These are phyloP conservation scores for Phyllosticta capitalensis DNA, from an alignment of 2,329 filamentous ascomycete species.

Conservation along the genomic window DNA sequence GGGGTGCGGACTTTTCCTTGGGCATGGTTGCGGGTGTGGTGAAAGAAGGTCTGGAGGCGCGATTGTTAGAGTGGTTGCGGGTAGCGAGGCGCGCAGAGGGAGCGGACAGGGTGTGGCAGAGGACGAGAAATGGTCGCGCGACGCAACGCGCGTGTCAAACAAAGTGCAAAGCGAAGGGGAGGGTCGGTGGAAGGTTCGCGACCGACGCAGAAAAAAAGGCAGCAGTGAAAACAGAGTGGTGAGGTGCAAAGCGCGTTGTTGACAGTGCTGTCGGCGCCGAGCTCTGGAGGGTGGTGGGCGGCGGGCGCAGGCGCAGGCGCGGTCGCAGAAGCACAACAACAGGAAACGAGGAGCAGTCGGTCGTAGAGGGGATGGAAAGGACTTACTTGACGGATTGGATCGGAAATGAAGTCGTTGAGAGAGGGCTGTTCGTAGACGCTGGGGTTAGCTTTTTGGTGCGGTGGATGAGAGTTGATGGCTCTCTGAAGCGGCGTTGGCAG, in stretches of 20 bases:
- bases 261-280: background rate
- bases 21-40: conserved; percentile 42
- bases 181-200: background rate
- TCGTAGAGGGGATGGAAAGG: background rate
- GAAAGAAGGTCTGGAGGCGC: background rate
- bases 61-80: background rate
- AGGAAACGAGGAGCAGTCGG: conserved; percentile 1
- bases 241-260: background rate
- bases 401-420: conserved; percentile 7
- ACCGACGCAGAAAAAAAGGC: background rate
- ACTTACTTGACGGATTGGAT: conserved; percentile 19
- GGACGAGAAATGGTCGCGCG: conserved; percentile 8
- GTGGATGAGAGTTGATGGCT: background rate
- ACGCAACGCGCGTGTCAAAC: background rate
- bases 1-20: conserved; percentile 55
- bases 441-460: background rate
- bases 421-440: background rate
- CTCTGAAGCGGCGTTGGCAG: conserved; percentile 5
- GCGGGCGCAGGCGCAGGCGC: conserved; percentile 9
- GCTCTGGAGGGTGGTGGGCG: background rate
- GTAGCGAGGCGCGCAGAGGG: background rate
- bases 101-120: background rate
- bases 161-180: background rate
- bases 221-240: background rate
- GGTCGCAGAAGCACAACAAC: conserved; percentile 10